Conservation (phyloP, 345 rosid species). For the Boechera divaricarpa region DNA sequence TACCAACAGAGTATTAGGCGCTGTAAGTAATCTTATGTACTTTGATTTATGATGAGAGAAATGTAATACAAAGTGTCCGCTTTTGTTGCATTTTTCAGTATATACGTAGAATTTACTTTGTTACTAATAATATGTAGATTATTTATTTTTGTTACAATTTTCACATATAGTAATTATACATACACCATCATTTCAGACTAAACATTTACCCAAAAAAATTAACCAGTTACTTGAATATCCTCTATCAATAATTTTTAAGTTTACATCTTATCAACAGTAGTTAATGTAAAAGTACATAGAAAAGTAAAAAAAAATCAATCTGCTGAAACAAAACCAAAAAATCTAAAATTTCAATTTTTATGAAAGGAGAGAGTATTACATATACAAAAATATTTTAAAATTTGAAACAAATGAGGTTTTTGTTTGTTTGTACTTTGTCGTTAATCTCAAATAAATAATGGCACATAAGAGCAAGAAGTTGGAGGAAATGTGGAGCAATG, state of each 20-base stretch:
- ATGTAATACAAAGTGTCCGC: neutral
- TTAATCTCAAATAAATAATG: conserved; percentile 23
- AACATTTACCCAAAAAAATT: neutral
- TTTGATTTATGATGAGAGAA: neutral
- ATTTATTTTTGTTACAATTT: neutral
- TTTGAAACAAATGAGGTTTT: neutral
- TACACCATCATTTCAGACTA: neutral
- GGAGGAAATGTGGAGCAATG: neutral
- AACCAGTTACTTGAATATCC: too few relatives aligned
- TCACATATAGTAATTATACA: neutral
- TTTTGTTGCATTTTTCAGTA: neutral
- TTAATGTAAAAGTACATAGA: neutral
- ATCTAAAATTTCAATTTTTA: neutral
- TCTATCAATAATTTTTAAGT: neutral
- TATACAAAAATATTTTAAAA: neutral
- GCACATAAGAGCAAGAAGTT: conserved; percentile 24
- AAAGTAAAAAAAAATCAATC: neutral
- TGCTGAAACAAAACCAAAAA: neutral
- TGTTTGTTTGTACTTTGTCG: neutral
- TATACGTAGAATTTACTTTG: neutral
- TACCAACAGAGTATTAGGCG: too few relatives aligned
- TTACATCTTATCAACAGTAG: neutral
- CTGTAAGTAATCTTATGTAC: neutral
- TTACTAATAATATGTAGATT: neutral
- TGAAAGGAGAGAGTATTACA: neutral